phyloP scores from a whole-genome alignment of 2,329 filamentous ascomycete species.

The Coniella vitis region DNA sequence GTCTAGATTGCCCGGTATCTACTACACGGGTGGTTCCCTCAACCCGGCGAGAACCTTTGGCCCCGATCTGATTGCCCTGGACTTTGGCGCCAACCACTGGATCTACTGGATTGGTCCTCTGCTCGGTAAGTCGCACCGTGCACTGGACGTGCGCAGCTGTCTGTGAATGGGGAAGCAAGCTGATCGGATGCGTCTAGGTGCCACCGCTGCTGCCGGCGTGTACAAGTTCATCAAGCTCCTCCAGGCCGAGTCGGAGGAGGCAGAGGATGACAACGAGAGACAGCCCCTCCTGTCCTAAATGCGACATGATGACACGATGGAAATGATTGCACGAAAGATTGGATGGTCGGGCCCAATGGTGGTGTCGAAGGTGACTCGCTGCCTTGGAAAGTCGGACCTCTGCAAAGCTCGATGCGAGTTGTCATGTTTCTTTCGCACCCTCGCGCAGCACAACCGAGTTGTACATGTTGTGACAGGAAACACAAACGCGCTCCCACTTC shows the following conservation, averaged over 20 bases:
- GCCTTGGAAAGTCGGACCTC: no score
- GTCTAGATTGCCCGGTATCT: slow-evolving; percentile 25
- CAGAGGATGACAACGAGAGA: slow-evolving; percentile 7
- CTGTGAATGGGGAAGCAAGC: no score
- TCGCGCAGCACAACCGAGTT: no score
- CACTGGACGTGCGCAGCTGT: neutral
- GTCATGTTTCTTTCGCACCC: no score
- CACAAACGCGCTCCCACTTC: no score
- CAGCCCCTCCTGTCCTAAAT: slow-evolving; percentile 8
- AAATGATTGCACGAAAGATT: neutral
- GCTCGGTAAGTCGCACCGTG: slow-evolving; percentile 31
- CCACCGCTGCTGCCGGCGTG: slow-evolving; percentile 22
- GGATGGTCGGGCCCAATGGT: no score
- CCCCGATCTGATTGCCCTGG: slow-evolving; percentile 33
- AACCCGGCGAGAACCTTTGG: slow-evolving; percentile 43
- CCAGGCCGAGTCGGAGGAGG: slow-evolving; percentile 22
- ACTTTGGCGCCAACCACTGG: slow-evolving; percentile 38
- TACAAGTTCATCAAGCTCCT: slow-evolving; percentile 42
- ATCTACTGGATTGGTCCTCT: slow-evolving; percentile 47
- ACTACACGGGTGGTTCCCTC: slow-evolving; percentile 39
- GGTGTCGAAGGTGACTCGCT: neutral
- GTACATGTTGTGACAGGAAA: no score
- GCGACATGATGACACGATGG: neutral
- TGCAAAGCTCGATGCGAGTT: no score
- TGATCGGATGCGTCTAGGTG: neutral